Evolutionary conservation across 1,284 basidiomycete genomes (phyloP), one percentile per base, ranked within the genome.

Genomic region (Mycena sp.): DNA sequence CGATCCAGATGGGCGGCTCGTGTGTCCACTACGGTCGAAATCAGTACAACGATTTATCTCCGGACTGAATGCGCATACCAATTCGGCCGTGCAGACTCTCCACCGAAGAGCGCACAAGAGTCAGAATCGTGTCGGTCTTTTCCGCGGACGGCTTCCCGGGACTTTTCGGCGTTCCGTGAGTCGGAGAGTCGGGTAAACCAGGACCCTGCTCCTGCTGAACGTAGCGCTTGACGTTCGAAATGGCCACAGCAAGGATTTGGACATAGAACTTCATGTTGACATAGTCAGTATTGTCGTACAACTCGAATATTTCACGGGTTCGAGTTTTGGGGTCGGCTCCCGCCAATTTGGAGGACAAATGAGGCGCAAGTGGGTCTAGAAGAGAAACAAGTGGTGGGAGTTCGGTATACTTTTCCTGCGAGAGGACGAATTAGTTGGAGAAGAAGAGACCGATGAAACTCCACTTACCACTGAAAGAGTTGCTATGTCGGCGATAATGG

Each of bases 1-100:
- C 91, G 85, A 64, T 91, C 91, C 35, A 92, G 80, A 72, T 90
- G 86, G 9, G 87, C 85, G 21, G 88, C 90, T 49, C 88, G 86
- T 3, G 86, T 88, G 72, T 92, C 91, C 41, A 84, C 90, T 92
- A 56, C 32, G 32, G 14, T 30, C 17, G 11, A 58, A 55, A 44
- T 30, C 28, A 50, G 37, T 32, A 29, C 23, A 49, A 29, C 5
- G 38, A 19, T 43, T 35, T 19, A 32, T 21, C 55, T 44, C 41
- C 17, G 46, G 48, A 35, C 28, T 16, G 28, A 41, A 69, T 71
- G 67, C n/a, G 75, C 82, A 46, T 58, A 91, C 90, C 80, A 55
- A 92, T 92, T 55, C 80, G 83, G n/a, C 83, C 81, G 69, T 90
- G 87, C 16, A 90, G 70, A 11, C 71, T 69, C 41, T 88, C 83